A percentile compares a stretch with the other conserved stretches of the same genome.
Evolutionary conservation across 1,139 yeast species (phyloP).

Genomic region (Sugiyamaella xylanicola): DNA sequence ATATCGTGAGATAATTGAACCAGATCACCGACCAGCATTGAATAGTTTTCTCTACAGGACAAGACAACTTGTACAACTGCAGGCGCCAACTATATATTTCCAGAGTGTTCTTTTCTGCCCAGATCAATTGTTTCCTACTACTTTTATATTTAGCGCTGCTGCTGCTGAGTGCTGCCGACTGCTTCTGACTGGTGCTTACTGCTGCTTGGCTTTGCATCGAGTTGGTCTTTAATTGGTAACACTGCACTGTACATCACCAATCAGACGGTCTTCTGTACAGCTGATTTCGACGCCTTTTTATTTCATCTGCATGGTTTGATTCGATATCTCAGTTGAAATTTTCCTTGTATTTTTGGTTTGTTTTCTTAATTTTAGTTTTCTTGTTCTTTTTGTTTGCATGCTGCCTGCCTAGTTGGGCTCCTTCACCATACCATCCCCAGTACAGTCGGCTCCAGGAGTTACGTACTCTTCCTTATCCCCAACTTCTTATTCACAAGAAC

Average conservation of each 20-base stretch:
- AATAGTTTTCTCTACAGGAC: too few species aligned
- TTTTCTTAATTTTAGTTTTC: not conserved
- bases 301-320: not conserved
- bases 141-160: not conserved
- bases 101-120: too few species aligned
- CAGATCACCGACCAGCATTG: too few species aligned
- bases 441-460: not conserved
- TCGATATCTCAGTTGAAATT: not conserved
- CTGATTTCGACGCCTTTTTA: not conserved
- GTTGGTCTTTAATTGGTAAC: not conserved
- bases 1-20: not conserved
- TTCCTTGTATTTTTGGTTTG: not conserved
- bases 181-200: not conserved
- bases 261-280: not conserved
- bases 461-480: not conserved
- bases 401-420: not conserved
- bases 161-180: not conserved
- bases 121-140: not conserved
- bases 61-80: too few species aligned
- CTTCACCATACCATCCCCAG: not conserved
- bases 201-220: not conserved
- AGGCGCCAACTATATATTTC: too few species aligned
- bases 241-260: slow-evolving; percentile 1
- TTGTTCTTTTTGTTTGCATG: not conserved
- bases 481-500: not conserved